A percentile compares a stretch with the other conserved stretches of the same genome.
These are phyloP conservation scores for Hypoxylon cercidicola DNA, from an alignment of 495 filamentous ascomycete species.

Conservation along the genomic window DNA sequence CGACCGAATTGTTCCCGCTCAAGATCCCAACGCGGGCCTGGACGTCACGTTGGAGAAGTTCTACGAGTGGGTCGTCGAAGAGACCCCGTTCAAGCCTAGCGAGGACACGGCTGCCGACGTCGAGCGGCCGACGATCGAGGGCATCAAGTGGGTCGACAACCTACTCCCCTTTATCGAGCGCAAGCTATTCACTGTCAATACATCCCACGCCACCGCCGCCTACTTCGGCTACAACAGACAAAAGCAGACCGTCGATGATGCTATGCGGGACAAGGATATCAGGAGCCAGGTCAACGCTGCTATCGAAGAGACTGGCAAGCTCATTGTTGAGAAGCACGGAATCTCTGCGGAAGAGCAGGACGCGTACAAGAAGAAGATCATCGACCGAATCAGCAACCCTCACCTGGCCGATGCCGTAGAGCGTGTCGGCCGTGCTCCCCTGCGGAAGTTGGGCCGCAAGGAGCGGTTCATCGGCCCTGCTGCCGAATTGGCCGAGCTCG, in stretches of 20 bases:
- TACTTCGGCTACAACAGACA: slow-evolving; percentile 89
- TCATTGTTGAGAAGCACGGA: slow-evolving; percentile 87
- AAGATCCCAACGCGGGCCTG: slow-evolving; percentile 79
- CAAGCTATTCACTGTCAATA: slow-evolving; percentile 99
- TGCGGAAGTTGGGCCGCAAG: slow-evolving; percentile 90
- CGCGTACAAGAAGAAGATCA: slow-evolving; percentile 90
- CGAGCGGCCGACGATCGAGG: slow-evolving; percentile 73
- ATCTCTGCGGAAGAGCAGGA: slow-evolving; percentile 82
- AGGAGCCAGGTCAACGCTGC: slow-evolving; percentile 76
- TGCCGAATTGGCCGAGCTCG: slow-evolving; percentile 80
- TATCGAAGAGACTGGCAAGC: slow-evolving; percentile 80
- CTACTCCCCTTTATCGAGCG: slow-evolving; percentile 96
- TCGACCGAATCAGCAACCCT: slow-evolving; percentile 93
- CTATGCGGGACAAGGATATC: slow-evolving; percentile 70
- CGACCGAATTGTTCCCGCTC: slow-evolving; percentile 94
- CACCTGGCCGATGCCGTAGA: slow-evolving; percentile 91
- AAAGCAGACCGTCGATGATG: slow-evolving; percentile 88
- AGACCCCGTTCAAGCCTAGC: slow-evolving; percentile 75
- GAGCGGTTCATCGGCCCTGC: slow-evolving; percentile 97
- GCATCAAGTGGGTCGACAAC: slow-evolving; percentile 91
- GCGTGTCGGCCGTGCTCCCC: slow-evolving; percentile 93
- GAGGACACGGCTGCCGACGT: slow-evolving; percentile 53
- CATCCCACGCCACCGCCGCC: slow-evolving; percentile 94
- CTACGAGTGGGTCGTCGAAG: slow-evolving; percentile 97
- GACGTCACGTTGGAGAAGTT: slow-evolving; percentile 97